Percentiles rank a stretch among this genome's conserved stretches.
Conservation (phyloP, 257 asterid genomes). For the Solanum sejunctum region DNA sequence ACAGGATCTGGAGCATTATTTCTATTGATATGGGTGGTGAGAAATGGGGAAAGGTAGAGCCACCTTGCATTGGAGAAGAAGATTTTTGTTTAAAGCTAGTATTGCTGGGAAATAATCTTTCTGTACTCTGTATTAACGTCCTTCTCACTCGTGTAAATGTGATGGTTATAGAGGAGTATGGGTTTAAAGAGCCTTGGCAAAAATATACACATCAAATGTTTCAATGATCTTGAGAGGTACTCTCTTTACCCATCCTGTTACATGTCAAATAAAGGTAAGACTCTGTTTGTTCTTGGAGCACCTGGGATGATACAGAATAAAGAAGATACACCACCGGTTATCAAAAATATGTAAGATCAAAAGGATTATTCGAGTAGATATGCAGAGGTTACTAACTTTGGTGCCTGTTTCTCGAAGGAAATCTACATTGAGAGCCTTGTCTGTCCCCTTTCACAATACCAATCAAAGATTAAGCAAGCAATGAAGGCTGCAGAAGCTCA, state of each 20-base stretch:
- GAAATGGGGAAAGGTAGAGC: neutral
- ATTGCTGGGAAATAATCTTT: constrained; percentile 2
- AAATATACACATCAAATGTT: too few species aligned
- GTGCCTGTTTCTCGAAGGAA: neutral
- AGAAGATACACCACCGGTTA: constrained; percentile 5
- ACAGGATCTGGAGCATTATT: neutral
- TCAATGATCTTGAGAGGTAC: too few species aligned
- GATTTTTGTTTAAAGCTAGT: neutral
- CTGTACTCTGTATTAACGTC: too few species aligned
- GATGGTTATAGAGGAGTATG: too few species aligned
- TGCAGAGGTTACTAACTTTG: neutral
- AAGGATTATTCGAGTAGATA: neutral
- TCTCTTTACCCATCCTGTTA: too few species aligned
- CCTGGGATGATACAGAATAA: constrained; percentile 3
- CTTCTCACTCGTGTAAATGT: too few species aligned
- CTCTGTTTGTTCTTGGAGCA: constrained; percentile 28
- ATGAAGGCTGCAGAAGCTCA: neutral
- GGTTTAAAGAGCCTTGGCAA: too few species aligned
- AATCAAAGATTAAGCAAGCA: neutral
- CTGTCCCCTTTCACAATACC: neutral
- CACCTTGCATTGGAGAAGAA: neutral
- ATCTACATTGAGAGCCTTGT: constrained; percentile 38
- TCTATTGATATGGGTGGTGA: neutral
- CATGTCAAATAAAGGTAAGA: neutral
- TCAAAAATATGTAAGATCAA: constrained; percentile 8